Base-by-base conservation (phyloP, 2,329 filamentous ascomycete genomes). In the Alternaria panax region DNA sequence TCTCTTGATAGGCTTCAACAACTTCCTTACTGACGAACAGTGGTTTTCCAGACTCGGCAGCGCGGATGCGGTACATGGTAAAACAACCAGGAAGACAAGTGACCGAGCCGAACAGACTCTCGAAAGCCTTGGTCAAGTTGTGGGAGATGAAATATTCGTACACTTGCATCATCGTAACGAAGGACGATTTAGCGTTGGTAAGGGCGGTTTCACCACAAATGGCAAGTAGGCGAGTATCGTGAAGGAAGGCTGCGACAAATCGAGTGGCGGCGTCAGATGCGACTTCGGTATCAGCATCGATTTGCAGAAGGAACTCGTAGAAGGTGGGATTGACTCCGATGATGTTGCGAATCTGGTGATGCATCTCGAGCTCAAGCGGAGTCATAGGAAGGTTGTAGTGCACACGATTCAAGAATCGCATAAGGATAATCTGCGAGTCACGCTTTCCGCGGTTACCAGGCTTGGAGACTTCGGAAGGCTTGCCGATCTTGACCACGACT, bases 81-180 rank as follows among this genome's bases (percentile, higher is more conserved):
- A 98, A 99, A 87, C 95, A 99, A 83, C 95, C 95, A 24, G 95
- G 95, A 75, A 99, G 84, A 86, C 95, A 99, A 51, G 95, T 99
- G 69, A 99, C 94, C 68, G 92, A 96, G 58, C 94, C 95, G 75
- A 99, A 99, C 71, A 99, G 85, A 81, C 91, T 95, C 80, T 98
- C 94, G 78, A 99, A 99, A 12, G 94, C 95, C 82, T 99, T 98
- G 69, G 92, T 90, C 69, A 99, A 81, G 78, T 98, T 96, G 84
- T 99, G 94, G 51, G 94, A 98, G 73, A 99, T 99, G 83, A 93
- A 99, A 85, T 99, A 99, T 80, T 99, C 94, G 84, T 98, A 99
- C 32, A 99, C 94, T 80, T 99, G 95, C 77, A 99, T 99, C 94
- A 98, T 98, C 51, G 95, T 99, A 68, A 96, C 88, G 74, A 96